Evolutionary conservation across 352 stramenopile genomes (phyloP).

Genomic region (Phytopythium kandeliae): DNA sequence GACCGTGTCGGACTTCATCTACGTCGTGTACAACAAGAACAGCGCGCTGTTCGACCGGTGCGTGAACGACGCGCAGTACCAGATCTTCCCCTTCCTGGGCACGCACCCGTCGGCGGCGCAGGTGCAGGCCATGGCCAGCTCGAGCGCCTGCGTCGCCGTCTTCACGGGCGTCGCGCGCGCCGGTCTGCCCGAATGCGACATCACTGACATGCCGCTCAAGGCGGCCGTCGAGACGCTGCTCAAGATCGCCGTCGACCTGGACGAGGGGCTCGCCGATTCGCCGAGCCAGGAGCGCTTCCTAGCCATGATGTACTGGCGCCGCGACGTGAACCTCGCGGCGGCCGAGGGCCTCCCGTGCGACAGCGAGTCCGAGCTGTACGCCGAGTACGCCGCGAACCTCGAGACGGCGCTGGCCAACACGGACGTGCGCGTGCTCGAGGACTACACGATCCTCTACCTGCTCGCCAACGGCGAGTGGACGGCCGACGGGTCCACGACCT

Average conservation of each 20-base stretch:
- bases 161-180: conserved; percentile 43
- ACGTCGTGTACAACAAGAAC: conserved; percentile 53
- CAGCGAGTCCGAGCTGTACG: conserved; percentile 35
- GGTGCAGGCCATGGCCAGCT: conserved; percentile 26
- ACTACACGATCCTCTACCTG: conserved; percentile 30
- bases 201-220: conserved; percentile 46
- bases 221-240: conserved; percentile 47
- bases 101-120: conserved; percentile 36
- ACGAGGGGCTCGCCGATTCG: conserved; percentile 11
- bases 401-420: conserved; percentile 19
- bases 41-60: conserved; percentile 42
- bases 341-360: conserved; percentile 33
- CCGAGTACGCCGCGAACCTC: conserved; percentile 38
- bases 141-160: conserved; percentile 31
- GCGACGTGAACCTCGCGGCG: conserved; percentile 42
- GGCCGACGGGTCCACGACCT: conserved; percentile 15
- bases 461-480: conserved; percentile 21
- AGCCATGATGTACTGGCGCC: conserved; percentile 38
- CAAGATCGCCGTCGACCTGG: conserved; percentile 41
- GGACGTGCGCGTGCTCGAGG: conserved; percentile 19
- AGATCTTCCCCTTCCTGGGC: conserved; percentile 51
- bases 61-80: conserved; percentile 38
- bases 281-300: conserved; percentile 35
- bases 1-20: conserved; percentile 31
- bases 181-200: conserved; percentile 37